Evolutionary conservation across 345 rosid genomes (phyloP).

Genomic region (Murraya koenigii): DNA sequence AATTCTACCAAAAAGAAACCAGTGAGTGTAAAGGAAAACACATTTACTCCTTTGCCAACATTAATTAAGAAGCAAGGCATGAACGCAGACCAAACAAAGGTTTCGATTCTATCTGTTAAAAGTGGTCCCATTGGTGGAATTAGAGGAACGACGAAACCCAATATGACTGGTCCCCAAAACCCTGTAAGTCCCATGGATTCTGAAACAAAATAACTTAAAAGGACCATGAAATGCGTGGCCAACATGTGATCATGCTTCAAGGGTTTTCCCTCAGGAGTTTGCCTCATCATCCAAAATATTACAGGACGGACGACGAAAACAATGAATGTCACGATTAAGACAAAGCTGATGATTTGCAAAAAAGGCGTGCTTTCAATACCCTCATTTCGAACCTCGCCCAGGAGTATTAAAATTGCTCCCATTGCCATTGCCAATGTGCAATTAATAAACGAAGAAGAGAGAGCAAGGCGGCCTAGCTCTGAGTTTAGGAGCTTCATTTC

Average conservation of each 20-base stretch:
- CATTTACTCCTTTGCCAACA: slow-evolving; percentile 21
- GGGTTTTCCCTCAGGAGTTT: slow-evolving; percentile 38
- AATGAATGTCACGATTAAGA: not conserved
- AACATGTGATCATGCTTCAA: slow-evolving; percentile 29
- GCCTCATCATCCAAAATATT: slow-evolving; percentile 35
- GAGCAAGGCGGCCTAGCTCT: slow-evolving; percentile 45
- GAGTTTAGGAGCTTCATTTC: slow-evolving; percentile 40
- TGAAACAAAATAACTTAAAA: slow-evolving; percentile 13
- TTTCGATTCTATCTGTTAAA: slow-evolving; percentile 32
- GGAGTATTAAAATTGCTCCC: not conserved
- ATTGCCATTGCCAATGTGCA: slow-evolving; percentile 26
- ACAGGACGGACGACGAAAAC: slow-evolving; percentile 25
- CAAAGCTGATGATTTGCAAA: not conserved
- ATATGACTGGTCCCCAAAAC: slow-evolving; percentile 27
- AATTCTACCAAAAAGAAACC: slow-evolving; percentile 12
- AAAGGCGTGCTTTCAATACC: not conserved
- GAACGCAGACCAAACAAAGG: slow-evolving; percentile 26
- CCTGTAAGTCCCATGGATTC: slow-evolving; percentile 23
- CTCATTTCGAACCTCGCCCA: not conserved
- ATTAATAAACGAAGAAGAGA: slow-evolving; percentile 39
- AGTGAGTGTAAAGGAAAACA: not conserved
- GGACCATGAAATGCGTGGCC: slow-evolving; percentile 8
- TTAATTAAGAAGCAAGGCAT: slow-evolving; percentile 35
- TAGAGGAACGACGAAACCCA: slow-evolving; percentile 34
- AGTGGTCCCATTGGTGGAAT: slow-evolving; percentile 30